These are phyloP conservation scores for Beauveria pseudobassiana DNA, from an alignment of 2,329 filamentous ascomycete species.

Conservation along the genomic window DNA sequence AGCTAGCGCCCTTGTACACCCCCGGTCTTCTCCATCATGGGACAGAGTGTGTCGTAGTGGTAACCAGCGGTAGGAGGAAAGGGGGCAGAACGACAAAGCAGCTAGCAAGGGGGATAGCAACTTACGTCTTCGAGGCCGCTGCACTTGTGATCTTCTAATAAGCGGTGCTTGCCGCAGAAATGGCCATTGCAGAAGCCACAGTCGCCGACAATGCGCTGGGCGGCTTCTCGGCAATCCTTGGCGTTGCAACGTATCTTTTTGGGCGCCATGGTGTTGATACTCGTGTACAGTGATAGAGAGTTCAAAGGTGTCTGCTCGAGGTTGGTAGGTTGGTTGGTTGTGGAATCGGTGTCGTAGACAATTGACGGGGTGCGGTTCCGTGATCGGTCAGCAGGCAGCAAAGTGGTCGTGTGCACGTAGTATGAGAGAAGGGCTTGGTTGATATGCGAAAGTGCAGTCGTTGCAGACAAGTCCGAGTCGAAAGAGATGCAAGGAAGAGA, in stretches of 20 bases:
- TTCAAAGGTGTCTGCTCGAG: background rate
- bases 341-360: background rate
- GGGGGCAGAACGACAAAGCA: no score
- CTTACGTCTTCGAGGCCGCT: conserved; percentile 80
- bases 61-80: background rate
- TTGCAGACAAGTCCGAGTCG: background rate
- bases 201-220: conserved; percentile 91
- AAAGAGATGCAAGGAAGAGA: background rate
- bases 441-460: background rate
- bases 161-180: conserved; percentile 89
- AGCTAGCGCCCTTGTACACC: conserved; percentile 6
- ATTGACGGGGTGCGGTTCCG: conserved; percentile 1
- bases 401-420: conserved; percentile 1
- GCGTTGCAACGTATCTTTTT: conserved; percentile 81
- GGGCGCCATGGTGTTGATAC: conserved; percentile 46
- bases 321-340: background rate
- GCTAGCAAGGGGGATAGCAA: conserved; percentile 9
- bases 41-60: background rate
- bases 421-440: background rate
- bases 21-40: background rate
- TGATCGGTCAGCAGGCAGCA: conserved; percentile 5
- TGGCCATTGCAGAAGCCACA: conserved; percentile 91
- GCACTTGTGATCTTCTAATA: conserved; percentile 93
- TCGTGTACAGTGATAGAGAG: background rate
- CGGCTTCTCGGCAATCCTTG: conserved; percentile 80